Base-by-base conservation (phyloP, 2,329 filamentous ascomycete genomes). In the Elsinoe necatrix region DNA sequence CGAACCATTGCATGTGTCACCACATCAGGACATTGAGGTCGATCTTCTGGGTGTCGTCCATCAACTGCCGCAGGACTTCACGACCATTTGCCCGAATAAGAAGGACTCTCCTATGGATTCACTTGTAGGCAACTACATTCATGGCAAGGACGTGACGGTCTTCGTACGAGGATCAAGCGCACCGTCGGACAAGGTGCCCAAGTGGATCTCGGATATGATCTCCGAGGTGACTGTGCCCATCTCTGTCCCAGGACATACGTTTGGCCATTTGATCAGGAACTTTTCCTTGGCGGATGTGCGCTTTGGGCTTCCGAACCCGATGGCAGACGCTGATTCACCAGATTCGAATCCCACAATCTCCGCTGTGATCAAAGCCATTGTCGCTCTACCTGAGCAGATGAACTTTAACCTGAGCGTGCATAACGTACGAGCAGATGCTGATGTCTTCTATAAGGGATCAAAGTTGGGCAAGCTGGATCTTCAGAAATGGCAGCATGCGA, bases 201-300 rank as follows among this genome's bases (percentile, higher is more conserved):
- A 77, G 45, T 98, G 93, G 93, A 80, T 96, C 48, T 80, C 81
- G 12, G 83, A 91, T 54, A 78, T 98, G 20, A 75, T 97, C 35
- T 83, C 84, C 45, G 89, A 87, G 63, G 81, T 97, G 54, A 91
- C 85, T 0, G 78, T 97, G 0, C 90, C 91, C 2, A 75, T 97
- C 5, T 86, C 89, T 4, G 87, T 97, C 60, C 88, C 89, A 0
- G 89, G 89, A 4, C 82, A 84, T 58, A 84, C 84, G 0, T 85
- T 96, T 64, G 89, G 90, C 62, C 84, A 87, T 61, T 74, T 95
- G 14, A 86, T 98, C 67, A 86, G 85, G 63, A 92, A 93, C 63
- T 96, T 97, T 67, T 87, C 89, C 20, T 75, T 97, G 62, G 82
- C 84, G 1, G 81, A 96, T 66, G 89, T 95, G 39, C 83, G 95